Evolutionary conservation across 1,284 basidiomycete genomes (phyloP).

Genomic region (Ustilago lituana): DNA sequence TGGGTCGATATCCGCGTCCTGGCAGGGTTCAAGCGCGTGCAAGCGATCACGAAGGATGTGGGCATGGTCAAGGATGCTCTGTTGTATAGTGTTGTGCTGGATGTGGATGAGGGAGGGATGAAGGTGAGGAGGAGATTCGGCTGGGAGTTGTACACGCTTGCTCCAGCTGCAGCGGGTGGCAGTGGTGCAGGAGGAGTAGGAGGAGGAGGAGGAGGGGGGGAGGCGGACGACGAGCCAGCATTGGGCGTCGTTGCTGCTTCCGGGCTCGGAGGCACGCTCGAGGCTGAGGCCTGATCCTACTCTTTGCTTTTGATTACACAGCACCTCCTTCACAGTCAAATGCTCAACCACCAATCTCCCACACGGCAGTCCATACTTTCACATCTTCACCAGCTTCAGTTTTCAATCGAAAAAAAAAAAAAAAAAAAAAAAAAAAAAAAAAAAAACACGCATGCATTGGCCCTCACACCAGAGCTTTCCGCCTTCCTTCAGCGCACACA

Average conservation of each 20-base stretch:
- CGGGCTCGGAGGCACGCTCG: conserved; percentile 27
- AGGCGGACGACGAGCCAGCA: conserved; percentile 15
- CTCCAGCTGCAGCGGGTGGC: neutral
- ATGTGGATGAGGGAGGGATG: conserved; percentile 37
- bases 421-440: too few species aligned
- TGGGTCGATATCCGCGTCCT: conserved; percentile 56
- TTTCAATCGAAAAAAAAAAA: too few species aligned
- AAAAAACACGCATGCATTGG: too few species aligned
- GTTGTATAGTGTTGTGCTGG: conserved; percentile 40
- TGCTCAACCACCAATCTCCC: too few species aligned
- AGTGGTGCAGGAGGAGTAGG: neutral
- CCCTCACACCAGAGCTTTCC: too few species aligned
- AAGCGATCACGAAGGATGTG: conserved; percentile 29
- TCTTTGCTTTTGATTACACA: too few species aligned
- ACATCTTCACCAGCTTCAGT: too few species aligned
- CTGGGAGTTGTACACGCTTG: conserved; percentile 55
- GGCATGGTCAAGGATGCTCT: conserved; percentile 45
- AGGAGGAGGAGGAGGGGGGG: neutral
- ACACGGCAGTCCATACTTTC: too few species aligned
- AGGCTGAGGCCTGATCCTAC: too few species aligned
- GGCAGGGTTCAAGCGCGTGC: conserved; percentile 56
- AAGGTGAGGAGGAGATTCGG: conserved; percentile 45
- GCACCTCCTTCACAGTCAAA: too few species aligned
- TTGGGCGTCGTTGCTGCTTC: conserved; percentile 34
- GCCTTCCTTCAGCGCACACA: too few species aligned